phyloP scores from a whole-genome alignment of 1,284 basidiomycete genomes.

The Tranzscheliella williamsii region DNA sequence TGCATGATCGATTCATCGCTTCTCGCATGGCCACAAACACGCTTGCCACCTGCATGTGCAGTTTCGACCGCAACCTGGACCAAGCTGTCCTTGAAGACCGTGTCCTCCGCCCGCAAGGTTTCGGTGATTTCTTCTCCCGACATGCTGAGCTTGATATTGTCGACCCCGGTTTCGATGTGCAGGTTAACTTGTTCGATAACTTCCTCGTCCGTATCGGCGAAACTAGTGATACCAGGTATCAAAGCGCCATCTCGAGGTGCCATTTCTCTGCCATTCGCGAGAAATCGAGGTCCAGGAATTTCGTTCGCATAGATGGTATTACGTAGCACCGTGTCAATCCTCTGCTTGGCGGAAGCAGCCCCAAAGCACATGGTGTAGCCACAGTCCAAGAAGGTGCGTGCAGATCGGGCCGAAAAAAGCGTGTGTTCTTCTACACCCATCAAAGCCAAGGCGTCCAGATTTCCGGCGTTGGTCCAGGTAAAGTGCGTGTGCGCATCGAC shows the following conservation, averaged over 20 bases:
- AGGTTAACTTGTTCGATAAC: background rate
- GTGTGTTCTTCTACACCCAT: background rate
- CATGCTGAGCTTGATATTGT: slow-evolving; percentile 47
- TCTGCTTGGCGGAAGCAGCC: background rate
- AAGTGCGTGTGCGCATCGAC: background rate
- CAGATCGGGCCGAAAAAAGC: background rate
- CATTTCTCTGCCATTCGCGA: background rate
- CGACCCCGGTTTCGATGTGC: slow-evolving; percentile 5
- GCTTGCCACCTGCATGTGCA: background rate
- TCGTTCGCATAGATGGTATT: background rate
- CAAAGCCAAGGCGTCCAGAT: background rate
- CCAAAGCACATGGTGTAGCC: background rate
- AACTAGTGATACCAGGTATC: background rate
- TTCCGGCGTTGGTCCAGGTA: background rate
- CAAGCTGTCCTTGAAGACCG: slow-evolving; percentile 58
- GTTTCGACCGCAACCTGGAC: slow-evolving; percentile 6
- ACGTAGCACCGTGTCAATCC: background rate
- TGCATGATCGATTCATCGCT: background rate
- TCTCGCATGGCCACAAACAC: background rate
- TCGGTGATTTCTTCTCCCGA: slow-evolving; percentile 62
- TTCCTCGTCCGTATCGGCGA: background rate
- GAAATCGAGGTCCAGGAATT: background rate
- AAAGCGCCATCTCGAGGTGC: background rate
- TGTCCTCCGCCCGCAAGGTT: slow-evolving; percentile 60
- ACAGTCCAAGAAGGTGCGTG: background rate